Base-by-base conservation (phyloP, 331 rosid species). In the Malus hybrid region DNA sequence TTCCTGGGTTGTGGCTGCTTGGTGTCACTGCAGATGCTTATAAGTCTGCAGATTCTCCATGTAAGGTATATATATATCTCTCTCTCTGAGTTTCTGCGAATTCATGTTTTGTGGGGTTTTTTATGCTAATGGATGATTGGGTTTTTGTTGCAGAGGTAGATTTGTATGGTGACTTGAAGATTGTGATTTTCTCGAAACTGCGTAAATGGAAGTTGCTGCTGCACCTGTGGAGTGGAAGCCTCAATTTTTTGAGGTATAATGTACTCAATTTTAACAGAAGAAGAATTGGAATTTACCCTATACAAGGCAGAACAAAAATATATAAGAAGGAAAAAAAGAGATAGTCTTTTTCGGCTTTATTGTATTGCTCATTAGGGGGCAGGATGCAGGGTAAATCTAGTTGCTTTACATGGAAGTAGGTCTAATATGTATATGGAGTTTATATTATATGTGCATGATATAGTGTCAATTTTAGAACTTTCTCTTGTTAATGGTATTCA, bases 1-100 rank as follows among this genome's bases (percentile, higher is more conserved):
- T 92, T 76, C 99, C 99, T 16, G 99, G 97, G 16, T 84, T 92
- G 67, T 95, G 99, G 99, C 63, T 95, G 80, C 96, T 88, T 61
- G 99, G 99, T 69, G 55, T 80, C 27, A 84, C 91, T 14, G 96
- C 93, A 0, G 97, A 95, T 57, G 77, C 92, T 65, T 92, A 86
- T 57, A 85, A 87, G 34, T 78, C 78, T 10, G 78, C 91, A n/a
- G 93, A 92, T 60, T 74, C 93, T 76, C 85, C 91, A 14, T 61
- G 91, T 7, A 92, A 92, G 99, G 99, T 90, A 4, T 33, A 1
- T 65, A 14, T 63, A 11, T 33, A 9, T 18, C 3, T 65, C 0
- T 36, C 14, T 50, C 10, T 33, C 29, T 76, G 22, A 39, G 3
- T 46, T 62, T 75, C 14, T 61, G 31, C 46, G 33, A 18, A 65